These are phyloP conservation scores for Candida pini DNA, from an alignment of 805 yeast genomes.

Conservation along the genomic window DNA sequence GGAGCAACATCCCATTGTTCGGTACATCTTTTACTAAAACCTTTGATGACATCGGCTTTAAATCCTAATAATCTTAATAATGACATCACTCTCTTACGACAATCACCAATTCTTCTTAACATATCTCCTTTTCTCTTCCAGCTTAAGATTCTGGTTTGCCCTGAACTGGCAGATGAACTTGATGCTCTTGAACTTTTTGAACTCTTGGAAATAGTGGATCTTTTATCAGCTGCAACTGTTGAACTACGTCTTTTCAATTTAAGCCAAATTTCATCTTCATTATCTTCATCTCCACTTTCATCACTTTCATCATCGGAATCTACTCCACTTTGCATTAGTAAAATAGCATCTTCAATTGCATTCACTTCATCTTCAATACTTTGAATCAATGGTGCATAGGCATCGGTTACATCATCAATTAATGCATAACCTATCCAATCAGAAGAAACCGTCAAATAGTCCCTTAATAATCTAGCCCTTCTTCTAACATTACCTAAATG, in stretches of 20 bases:
- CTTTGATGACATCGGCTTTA: conserved; percentile 96
- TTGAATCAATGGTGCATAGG: conserved; percentile 94
- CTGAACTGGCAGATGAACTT: conserved; percentile 25
- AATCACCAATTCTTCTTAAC: conserved; percentile 91
- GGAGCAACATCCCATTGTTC: conserved; percentile 81
- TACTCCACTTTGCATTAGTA: conserved; percentile 73
- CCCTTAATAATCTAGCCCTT: conserved; percentile 81
- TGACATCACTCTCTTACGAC: conserved; percentile 92
- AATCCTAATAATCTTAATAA: conserved; percentile 77
- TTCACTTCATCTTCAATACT: conserved; percentile 92
- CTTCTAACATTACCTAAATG: conserved; percentile 95
- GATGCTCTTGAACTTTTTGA: conserved; percentile 12
- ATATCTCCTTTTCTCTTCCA: conserved; percentile 95
- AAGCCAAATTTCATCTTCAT: conserved; percentile 31
- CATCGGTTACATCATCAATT: conserved; percentile 95
- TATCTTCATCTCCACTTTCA: conserved; percentile 34
- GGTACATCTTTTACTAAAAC: conserved; percentile 85
- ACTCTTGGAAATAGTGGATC: conserved; percentile 13
- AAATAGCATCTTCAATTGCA: conserved; percentile 86
- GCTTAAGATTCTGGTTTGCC: conserved; percentile 43
- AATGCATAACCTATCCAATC: conserved; percentile 98
- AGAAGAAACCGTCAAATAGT: conserved; percentile 82
- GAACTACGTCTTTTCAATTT: conserved; percentile 26
- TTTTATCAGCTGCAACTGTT: conserved; percentile 20
- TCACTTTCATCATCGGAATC: conserved; percentile 41